phyloP scores from a whole-genome alignment of 176 grass and related monocot genomes.

The Hordeum vulgare region DNA sequence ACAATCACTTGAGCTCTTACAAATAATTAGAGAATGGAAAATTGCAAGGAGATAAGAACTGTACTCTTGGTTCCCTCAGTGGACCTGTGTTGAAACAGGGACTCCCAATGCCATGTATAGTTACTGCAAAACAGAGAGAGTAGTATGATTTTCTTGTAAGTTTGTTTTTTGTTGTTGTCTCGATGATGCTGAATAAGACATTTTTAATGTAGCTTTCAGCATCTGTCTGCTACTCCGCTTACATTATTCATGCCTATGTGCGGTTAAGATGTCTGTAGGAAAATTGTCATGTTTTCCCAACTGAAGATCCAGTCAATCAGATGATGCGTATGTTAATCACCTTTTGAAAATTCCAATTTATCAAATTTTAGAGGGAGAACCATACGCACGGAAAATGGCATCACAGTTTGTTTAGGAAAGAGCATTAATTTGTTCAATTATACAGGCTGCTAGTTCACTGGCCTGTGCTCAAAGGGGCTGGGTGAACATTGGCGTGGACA shows the following conservation, averaged over 20 bases:
- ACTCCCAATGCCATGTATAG: not conserved
- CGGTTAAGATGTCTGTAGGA: not conserved
- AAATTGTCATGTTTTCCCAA: not conserved
- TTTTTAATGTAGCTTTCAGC: not conserved
- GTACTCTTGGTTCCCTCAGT: not conserved
- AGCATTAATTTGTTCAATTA: slow-evolving; percentile 17
- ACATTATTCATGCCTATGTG: not conserved
- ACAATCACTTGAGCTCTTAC: not conserved
- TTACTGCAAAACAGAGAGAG: not conserved
- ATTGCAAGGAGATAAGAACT: not conserved
- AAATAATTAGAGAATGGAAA: not conserved
- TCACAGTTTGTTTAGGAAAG: not conserved
- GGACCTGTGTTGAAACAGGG: not conserved
- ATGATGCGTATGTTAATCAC: not conserved
- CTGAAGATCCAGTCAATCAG: not conserved
- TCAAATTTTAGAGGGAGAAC: slow-evolving; percentile 15
- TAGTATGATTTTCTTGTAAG: not conserved
- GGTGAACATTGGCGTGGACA: slow-evolving; percentile 75
- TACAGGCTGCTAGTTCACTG: slow-evolving; percentile 80
- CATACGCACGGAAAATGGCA: not conserved
- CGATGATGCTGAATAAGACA: not conserved
- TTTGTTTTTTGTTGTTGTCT: not conserved
- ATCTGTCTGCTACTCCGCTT: not conserved
- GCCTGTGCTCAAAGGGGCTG: slow-evolving; percentile 84
- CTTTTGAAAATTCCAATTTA: not conserved